Evolutionary conservation across 495 filamentous ascomycete species (phyloP), one percentile per base, ranked within the genome.

Genomic region (Xanthoparmelia taractica): DNA sequence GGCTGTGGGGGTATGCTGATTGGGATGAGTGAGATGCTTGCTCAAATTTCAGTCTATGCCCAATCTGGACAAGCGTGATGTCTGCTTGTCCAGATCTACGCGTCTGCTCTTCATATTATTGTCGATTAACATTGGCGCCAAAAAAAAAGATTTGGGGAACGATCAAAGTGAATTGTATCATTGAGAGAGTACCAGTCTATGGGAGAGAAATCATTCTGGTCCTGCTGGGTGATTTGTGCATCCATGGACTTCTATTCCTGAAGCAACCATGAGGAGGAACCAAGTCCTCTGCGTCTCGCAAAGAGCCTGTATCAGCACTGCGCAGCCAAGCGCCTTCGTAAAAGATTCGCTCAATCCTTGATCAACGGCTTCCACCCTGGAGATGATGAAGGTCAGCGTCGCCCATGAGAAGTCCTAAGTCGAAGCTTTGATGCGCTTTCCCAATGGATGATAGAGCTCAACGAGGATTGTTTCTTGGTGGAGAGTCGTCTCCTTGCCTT

Each of bases 391-490:
- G 1, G 29, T 38, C 34, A 17, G 43, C 1, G 2, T 11, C n/a
- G 25, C n/a, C 20, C 25, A n/a, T 36, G 17, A n/a, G 23, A 27
- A 8, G 15, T 20, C 15, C 31, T 45, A 58, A 40, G 18, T 18
- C 12, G 25, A 62, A 31, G 33, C 12, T 40, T 59, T 52, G n/a
- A 23, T 27, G 38, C 61, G 41, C 38, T 60, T 63, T 3, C 43
- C 61, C 5, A 68, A 15, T 20, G 66, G 63, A 13, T 55, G 20
- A 12, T 54, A 2, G 17, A 68, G 54, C 37, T 65, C 41, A 0
- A 65, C 54, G 52, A 68, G 50, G 23, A 48, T n/a, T 0, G 6
- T 17, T 13, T 34, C 15, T 17, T 34, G 58, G 20, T 38, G 41
- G 1, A 68, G 27, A 10, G 25, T 29, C 7, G 37, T 18, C 27